These are phyloP conservation scores for Claviceps digitariae DNA, from an alignment of 2,329 filamentous ascomycete species.

Conservation along the genomic window DNA sequence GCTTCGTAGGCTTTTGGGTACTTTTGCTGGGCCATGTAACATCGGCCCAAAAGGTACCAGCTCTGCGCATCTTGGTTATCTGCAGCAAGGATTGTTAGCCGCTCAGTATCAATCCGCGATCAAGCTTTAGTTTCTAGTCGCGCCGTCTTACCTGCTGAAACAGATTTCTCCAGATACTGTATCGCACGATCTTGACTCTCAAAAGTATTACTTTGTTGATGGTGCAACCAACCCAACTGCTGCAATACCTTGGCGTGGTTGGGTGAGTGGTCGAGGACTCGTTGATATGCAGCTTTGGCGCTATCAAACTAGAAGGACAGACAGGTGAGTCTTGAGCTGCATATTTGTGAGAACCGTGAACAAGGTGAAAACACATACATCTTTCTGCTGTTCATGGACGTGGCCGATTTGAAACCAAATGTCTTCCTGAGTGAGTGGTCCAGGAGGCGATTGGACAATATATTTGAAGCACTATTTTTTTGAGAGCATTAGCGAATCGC, in stretches of 20 bases:
- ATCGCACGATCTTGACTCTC: conserved; percentile 91
- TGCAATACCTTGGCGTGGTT: conserved; percentile 97
- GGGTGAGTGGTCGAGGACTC: conserved; percentile 86
- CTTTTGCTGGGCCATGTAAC: conserved; percentile 99
- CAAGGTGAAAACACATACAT: conserved; percentile 48
- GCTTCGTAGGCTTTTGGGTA: conserved; percentile 98
- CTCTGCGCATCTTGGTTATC: conserved; percentile 93
- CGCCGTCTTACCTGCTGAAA: conserved; percentile 61
- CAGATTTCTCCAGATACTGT: conserved; percentile 93
- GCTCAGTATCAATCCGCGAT: background rate
- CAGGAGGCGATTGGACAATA: conserved; percentile 84
- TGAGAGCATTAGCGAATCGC: background rate
- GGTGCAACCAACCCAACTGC: conserved; percentile 93
- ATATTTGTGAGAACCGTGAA: background rate
- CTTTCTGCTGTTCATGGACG: conserved; percentile 97
- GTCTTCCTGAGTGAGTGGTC: conserved; percentile 88
- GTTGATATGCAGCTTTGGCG: conserved; percentile 82
- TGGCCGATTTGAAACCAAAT: conserved; percentile 99
- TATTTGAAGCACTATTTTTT: conserved; percentile 83
- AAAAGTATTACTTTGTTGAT: conserved; percentile 87
- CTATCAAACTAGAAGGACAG: conserved; percentile 60
- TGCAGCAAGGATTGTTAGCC: conserved; percentile 22
- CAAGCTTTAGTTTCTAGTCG: background rate
- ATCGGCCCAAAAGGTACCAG: conserved; percentile 94
- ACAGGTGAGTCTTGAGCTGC: conserved; percentile 20